Conservation (phyloP, 2,329 filamentous ascomycete species). For the Aspergillus sp. region DNA sequence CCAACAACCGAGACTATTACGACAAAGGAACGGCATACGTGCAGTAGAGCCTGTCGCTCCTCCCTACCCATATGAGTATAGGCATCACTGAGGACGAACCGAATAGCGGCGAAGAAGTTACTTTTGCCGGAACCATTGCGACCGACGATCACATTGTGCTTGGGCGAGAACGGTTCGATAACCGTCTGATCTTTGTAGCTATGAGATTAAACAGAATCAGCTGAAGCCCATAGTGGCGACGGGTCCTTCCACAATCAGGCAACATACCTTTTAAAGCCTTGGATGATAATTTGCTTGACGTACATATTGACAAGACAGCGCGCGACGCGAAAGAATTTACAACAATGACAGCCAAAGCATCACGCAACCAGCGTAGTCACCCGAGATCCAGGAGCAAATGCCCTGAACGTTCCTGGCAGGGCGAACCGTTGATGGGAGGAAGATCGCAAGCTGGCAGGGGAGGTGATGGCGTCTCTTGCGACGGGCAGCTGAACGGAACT, state of each 20-base stretch:
- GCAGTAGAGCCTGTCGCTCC: constrained; percentile 90
- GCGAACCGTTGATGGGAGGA: constrained; percentile 1
- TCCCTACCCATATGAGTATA: constrained; percentile 95
- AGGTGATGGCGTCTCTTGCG: constrained; percentile 13
- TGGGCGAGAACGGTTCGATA: constrained; percentile 95
- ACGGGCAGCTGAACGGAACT: constrained; percentile 2
- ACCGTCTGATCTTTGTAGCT: constrained; percentile 99
- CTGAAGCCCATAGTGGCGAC: background rate
- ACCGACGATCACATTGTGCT: constrained; percentile 96
- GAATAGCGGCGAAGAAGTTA: constrained; percentile 98
- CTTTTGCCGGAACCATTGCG: constrained; percentile 99
- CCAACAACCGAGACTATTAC: background rate
- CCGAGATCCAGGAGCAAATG: constrained; percentile 1
- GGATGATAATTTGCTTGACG: constrained; percentile 99
- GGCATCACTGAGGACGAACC: constrained; percentile 95
- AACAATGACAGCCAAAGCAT: constrained; percentile 19
- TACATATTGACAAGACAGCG: constrained; percentile 61
- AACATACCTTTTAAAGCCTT: constrained; percentile 94
- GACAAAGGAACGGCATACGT: constrained; percentile 45
- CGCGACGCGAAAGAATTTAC: constrained; percentile 22
- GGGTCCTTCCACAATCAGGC: background rate
- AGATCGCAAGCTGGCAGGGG: background rate
- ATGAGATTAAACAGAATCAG: constrained; percentile 2
- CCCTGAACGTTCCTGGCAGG: background rate
- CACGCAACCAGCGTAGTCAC: constrained; percentile 16